Percentiles rank a stretch among this genome's conserved stretches.
phyloP scores from a whole-genome alignment of 1,139 yeast genomes.

The Saccharomyces hybrid region DNA sequence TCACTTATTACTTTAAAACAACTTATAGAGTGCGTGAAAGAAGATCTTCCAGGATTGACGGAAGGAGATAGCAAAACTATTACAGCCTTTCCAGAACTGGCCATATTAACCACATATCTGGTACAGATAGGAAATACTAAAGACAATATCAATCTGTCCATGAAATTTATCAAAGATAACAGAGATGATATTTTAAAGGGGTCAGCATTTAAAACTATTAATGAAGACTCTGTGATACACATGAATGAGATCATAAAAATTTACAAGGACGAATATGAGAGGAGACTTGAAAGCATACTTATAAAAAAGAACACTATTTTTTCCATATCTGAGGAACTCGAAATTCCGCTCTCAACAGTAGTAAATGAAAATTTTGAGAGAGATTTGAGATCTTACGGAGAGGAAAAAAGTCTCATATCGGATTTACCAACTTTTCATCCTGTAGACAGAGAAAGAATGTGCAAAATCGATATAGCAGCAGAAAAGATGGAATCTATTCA shows the following conservation, averaged over 20 bases:
- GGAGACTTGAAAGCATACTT: constrained; percentile 5
- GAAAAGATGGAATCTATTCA: constrained; percentile 19
- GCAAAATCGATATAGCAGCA: constrained; percentile 8
- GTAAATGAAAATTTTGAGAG: background rate
- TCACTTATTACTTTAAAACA: constrained; percentile 19
- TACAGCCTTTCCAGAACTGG: background rate
- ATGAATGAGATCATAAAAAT: constrained; percentile 11
- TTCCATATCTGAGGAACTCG: background rate
- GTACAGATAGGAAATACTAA: constrained; percentile 5
- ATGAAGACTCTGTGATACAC: constrained; percentile 15
- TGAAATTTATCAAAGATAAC: constrained; percentile 21
- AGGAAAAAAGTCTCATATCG: background rate
- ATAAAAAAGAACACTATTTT: background rate
- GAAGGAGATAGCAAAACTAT: background rate
- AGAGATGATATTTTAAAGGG: constrained; percentile 20
- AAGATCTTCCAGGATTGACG: constrained; percentile 2
- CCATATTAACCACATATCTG: background rate
- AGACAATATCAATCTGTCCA: constrained; percentile 14
- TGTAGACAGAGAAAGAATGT: constrained; percentile 8
- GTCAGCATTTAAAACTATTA: constrained; percentile 22
- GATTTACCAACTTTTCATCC: constrained; percentile 4
- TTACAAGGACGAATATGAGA: constrained; percentile 17
- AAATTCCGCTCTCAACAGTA: background rate
- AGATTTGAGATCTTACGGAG: background rate
- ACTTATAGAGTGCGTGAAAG: constrained; percentile 7